phyloP scores from a whole-genome alignment of 2,329 filamentous ascomycete genomes.

The Colletotrichum melonis region DNA sequence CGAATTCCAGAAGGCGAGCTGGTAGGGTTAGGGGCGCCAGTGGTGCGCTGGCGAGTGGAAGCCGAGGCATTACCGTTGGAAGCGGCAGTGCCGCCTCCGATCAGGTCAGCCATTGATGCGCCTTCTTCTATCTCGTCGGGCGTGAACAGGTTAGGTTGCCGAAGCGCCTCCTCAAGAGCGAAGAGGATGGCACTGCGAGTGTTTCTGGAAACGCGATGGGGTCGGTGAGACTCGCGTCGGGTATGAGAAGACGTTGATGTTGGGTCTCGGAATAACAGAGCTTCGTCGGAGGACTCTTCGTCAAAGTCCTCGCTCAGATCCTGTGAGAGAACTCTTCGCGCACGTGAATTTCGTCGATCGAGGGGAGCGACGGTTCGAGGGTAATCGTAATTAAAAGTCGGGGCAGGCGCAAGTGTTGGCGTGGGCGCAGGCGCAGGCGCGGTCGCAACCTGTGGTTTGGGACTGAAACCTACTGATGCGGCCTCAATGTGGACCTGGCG shows the following conservation, averaged over 20 bases:
- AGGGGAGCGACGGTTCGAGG: constrained; percentile 40
- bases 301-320: constrained; percentile 59
- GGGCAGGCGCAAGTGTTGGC: constrained; percentile 28
- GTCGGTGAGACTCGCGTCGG: constrained; percentile 50
- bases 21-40: constrained; percentile 61
- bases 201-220: constrained; percentile 79
- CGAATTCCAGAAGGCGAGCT: constrained; percentile 75
- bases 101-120: constrained; percentile 90
- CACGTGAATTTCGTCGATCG: constrained; percentile 37
- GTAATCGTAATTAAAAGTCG: constrained; percentile 31
- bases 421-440: constrained; percentile 42
- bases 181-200: constrained; percentile 93
- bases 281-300: constrained; percentile 50
- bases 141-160: constrained; percentile 85
- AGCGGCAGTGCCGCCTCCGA: constrained; percentile 64
- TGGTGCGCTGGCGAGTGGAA: constrained; percentile 54
- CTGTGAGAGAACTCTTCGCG: constrained; percentile 57
- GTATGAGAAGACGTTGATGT: constrained; percentile 45
- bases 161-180: constrained; percentile 89
- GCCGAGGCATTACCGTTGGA: constrained; percentile 65
- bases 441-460: constrained; percentile 51
- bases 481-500: constrained; percentile 58
- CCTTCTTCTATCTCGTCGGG: constrained; percentile 87
- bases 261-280: constrained; percentile 38
- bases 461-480: constrained; percentile 60